Evolutionary conservation across 441 rosid genomes (phyloP).

Genomic region (Arabidopsis lyrata): DNA sequence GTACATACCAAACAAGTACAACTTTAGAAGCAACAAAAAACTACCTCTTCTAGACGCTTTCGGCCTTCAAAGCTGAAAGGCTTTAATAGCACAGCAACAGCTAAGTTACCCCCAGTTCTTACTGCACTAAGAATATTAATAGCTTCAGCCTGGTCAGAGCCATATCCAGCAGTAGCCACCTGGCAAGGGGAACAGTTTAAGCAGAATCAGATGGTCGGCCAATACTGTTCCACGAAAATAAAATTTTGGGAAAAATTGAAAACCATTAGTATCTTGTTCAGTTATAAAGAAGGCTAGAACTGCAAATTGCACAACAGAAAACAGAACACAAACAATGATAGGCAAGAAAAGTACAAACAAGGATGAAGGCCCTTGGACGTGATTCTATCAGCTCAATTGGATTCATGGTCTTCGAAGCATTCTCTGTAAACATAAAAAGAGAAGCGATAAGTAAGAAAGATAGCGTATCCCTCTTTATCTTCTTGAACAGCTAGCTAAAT

Average conservation of each 20-base stretch:
- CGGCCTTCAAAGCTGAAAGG: constrained; percentile 97
- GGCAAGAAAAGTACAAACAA: constrained; percentile 93
- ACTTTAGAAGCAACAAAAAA: constrained; percentile 13
- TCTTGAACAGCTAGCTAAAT: constrained; percentile 1
- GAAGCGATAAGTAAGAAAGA: constrained; percentile 18
- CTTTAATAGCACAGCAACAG: constrained; percentile 69
- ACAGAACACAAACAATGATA: constrained; percentile 33
- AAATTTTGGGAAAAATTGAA: not conserved
- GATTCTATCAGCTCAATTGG: constrained; percentile 53
- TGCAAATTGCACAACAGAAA: constrained; percentile 5
- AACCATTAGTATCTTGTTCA: constrained; percentile 16
- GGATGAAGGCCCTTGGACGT: constrained; percentile 75
- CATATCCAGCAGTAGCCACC: constrained; percentile 89
- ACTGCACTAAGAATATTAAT: constrained; percentile 67
- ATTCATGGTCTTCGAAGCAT: constrained; percentile 54
- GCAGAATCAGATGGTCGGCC: constrained; percentile 21
- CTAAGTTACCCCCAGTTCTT: constrained; percentile 62
- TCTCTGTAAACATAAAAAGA: constrained; percentile 52
- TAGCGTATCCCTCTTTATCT: not conserved
- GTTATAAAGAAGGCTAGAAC: not conserved
- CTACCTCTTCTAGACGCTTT: constrained; percentile 87
- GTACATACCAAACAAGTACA: not conserved
- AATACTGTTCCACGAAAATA: not conserved
- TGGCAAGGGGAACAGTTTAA: constrained; percentile 37
- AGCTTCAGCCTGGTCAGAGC: constrained; percentile 64